These are phyloP conservation scores for Cicer bijugum DNA, from an alignment of 306 rosid genomes.

Conservation along the genomic window DNA sequence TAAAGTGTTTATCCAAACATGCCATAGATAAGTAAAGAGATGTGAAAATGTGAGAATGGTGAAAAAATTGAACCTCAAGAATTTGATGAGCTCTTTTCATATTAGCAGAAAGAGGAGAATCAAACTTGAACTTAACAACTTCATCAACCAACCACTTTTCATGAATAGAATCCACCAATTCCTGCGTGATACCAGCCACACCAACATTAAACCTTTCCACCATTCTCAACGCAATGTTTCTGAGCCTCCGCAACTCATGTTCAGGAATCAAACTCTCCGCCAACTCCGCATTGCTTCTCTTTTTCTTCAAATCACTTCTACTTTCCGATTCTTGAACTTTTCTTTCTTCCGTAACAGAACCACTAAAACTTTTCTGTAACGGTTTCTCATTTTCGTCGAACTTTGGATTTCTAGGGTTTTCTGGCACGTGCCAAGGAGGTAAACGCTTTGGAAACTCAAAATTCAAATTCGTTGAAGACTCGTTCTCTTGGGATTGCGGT, in stretches of 20 bases:
- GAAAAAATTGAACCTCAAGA: slow-evolving; percentile 64
- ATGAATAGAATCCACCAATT: slow-evolving; percentile 67
- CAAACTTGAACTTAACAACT: slow-evolving; percentile 86
- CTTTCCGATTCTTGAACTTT: slow-evolving; percentile 35
- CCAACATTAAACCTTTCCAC: slow-evolving; percentile 78
- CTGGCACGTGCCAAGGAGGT: slow-evolving; percentile 77
- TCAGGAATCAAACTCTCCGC: slow-evolving; percentile 75
- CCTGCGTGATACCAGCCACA: slow-evolving; percentile 73
- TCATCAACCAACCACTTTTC: slow-evolving; percentile 75
- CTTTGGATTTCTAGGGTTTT: slow-evolving; percentile 39
- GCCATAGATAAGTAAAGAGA: background rate
- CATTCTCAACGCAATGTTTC: slow-evolving; percentile 80
- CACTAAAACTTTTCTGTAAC: background rate
- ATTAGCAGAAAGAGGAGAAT: slow-evolving; percentile 70
- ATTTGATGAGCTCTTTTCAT: slow-evolving; percentile 77
- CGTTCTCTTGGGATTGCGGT: slow-evolving; percentile 18
- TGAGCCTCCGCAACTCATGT: slow-evolving; percentile 81
- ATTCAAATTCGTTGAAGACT: slow-evolving; percentile 44
- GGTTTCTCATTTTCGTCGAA: slow-evolving; percentile 11
- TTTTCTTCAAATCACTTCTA: slow-evolving; percentile 42
- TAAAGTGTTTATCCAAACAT: too few species aligned
- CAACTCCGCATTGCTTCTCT: slow-evolving; percentile 57
- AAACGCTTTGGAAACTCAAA: slow-evolving; percentile 49
- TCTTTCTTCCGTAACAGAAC: slow-evolving; percentile 38
- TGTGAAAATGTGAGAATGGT: background rate